Conservation (phyloP, 257 asterid genomes). For the Solanum verrucosum region DNA sequence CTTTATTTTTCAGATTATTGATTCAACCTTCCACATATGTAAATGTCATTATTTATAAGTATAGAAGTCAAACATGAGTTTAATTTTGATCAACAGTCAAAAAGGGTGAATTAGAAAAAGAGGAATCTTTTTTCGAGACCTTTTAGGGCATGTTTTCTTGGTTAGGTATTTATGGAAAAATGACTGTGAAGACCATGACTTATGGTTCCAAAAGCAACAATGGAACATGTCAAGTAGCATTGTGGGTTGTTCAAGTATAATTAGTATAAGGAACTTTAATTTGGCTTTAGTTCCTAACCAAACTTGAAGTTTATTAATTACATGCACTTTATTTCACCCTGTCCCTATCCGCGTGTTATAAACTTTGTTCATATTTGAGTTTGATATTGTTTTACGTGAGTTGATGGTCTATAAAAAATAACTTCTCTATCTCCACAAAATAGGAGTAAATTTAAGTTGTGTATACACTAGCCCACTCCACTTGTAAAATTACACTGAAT, state of each 20-base stretch:
- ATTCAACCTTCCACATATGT: not conserved
- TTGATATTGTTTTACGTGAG: not conserved
- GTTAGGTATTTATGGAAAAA: constrained; percentile 34
- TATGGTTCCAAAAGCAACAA: constrained; percentile 4
- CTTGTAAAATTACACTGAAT: not conserved
- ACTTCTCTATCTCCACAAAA: not conserved
- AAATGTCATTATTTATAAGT: not conserved
- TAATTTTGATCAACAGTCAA: not conserved
- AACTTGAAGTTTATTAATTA: constrained; percentile 11
- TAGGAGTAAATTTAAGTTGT: not conserved
- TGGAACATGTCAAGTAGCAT: constrained; percentile 5
- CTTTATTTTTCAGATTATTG: not conserved
- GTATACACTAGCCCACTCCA: not conserved
- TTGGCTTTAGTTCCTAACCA: not conserved
- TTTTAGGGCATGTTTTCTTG: constrained; percentile 7
- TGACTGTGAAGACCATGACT: constrained; percentile 7
- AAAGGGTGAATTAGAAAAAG: not conserved
- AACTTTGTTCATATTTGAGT: not conserved
- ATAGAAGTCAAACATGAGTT: not conserved
- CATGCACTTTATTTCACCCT: not conserved
- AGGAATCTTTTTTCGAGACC: constrained; percentile 7
- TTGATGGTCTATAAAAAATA: not conserved
- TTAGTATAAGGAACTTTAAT: constrained; percentile 9
- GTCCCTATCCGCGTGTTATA: not conserved
- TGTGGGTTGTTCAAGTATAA: constrained; percentile 24